A percentile compares a stretch with the other conserved stretches of the same genome.
Evolutionary conservation across 2,329 filamentous ascomycete species (phyloP).

Genomic region (Phyllosticta citriasiana): DNA sequence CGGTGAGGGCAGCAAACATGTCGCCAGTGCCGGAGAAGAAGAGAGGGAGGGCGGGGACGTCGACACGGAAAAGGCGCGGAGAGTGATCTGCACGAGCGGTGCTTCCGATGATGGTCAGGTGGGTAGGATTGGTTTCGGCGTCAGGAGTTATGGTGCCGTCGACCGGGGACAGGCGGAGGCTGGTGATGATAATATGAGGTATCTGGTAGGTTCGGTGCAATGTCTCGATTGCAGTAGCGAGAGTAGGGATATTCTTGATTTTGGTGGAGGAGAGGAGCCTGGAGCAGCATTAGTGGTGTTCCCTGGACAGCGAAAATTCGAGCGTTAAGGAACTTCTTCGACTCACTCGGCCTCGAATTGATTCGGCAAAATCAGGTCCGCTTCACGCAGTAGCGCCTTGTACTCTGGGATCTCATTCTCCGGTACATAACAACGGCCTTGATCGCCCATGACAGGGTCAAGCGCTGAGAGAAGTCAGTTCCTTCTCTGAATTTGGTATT

Average conservation of each 20-base stretch:
- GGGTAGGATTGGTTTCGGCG: conserved; percentile 27
- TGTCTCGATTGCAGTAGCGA: conserved; percentile 63
- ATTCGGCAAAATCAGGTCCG: conserved; percentile 89
- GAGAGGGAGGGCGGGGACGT: conserved; percentile 77
- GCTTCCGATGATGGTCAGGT: conserved; percentile 65
- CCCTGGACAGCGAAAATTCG: background rate
- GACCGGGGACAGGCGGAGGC: conserved; percentile 56
- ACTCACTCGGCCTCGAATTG: conserved; percentile 92
- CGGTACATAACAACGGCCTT: conserved; percentile 82
- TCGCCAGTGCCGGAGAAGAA: conserved; percentile 96
- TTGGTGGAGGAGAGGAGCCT: conserved; percentile 78
- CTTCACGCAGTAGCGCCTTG: conserved; percentile 65
- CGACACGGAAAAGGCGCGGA: conserved; percentile 79
- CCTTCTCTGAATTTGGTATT: background rate
- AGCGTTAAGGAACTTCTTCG: too few relatives aligned
- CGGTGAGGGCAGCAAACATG: conserved; percentile 92
- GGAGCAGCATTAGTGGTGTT: background rate
- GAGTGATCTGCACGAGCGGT: conserved; percentile 54
- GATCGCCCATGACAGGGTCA: conserved; percentile 97
- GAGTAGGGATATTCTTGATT: conserved; percentile 63
- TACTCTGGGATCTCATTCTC: conserved; percentile 89
- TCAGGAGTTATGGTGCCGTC: conserved; percentile 30
- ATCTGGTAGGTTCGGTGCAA: conserved; percentile 68
- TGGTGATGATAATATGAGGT: conserved; percentile 89
- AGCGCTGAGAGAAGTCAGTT: conserved; percentile 46